Evolutionary conservation across 2,329 filamentous ascomycete species (phyloP), one percentile per base, ranked within the genome.

Genomic region (Colletotrichum tanaceti): DNA sequence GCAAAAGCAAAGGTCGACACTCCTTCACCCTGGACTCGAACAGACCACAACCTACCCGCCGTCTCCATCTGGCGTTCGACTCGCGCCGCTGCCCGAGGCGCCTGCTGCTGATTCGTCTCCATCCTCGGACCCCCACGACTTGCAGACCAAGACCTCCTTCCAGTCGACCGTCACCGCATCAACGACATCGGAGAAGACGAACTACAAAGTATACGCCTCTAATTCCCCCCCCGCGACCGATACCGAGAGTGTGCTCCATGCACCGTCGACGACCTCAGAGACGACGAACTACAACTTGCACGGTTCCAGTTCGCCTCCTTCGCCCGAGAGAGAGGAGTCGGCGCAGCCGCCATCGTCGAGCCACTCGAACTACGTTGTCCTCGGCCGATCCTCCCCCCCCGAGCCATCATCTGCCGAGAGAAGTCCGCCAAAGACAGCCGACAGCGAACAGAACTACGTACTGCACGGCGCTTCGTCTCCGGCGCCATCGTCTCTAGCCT

Each of bases 241-340:
- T 43, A 76, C 79, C 54, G 82, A 83, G 47, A 82, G 81, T 70
- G 76, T 75, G 38, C 41, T 60, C 28, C 59, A 52, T 18, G 58
- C 54, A 13, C 79, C 76, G 52, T 84, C 85, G 13, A 86, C 84
- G 4, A 71, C 80, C 3, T 85, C 84, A 18, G 84, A 86, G 47
- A 81, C 79, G 18, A 82, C 84, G 52, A 88, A 89, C 73, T 86
- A 87, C 81, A 84, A 86, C 73, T 78, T 86, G 22, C 84, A 87
- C 71, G 81, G 79, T 44, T 82, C 82, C 65, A 85, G 83, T 72
- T 83, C 83, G 24, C 79, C 82, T 49, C 75, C 76, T 14, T 70
- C 72, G 65, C 81, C 75, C 47, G 78, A 82, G 43, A 77, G 79
- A 57, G 82, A 83, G 52, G 81, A 81, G 70, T 69, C 66, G 5